Percentiles rank a stretch among this genome's conserved stretches.
These are phyloP conservation scores for Candida ovalis DNA, from an alignment of 805 yeast genomes.

Conservation along the genomic window DNA sequence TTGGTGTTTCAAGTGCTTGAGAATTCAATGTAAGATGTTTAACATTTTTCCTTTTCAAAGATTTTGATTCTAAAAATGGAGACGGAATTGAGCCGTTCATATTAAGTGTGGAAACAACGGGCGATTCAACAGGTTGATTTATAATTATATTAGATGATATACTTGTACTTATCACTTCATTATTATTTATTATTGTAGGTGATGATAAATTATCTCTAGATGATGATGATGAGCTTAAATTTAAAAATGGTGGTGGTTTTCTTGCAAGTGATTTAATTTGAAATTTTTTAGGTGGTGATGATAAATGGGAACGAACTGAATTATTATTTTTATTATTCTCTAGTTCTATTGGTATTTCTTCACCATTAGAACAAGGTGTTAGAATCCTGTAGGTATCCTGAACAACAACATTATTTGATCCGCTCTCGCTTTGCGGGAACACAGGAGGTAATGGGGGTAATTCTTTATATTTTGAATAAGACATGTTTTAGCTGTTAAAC, in stretches of 20 bases:
- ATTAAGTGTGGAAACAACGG: slow-evolving; percentile 4
- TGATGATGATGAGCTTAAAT: background rate
- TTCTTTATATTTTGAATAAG: slow-evolving; percentile 12
- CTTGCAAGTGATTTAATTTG: slow-evolving; percentile 1
- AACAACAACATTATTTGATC: too few relatives aligned
- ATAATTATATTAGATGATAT: slow-evolving; percentile 2
- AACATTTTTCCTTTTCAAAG: slow-evolving; percentile 54
- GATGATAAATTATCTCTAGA: background rate
- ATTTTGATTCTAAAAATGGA: slow-evolving; percentile 28
- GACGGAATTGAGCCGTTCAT: slow-evolving; percentile 12
- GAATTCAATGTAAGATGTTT: slow-evolving; percentile 48
- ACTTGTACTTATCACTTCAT: background rate
- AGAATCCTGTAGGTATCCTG: background rate
- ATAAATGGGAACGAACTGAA: background rate
- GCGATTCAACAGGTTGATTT: slow-evolving; percentile 2
- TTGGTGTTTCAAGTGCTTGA: background rate
- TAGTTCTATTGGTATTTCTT: background rate
- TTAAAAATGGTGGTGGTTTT: slow-evolving; percentile 14
- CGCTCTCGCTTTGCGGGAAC: background rate
- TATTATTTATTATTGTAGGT: background rate
- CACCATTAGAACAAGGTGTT: background rate
- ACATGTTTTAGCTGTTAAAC: too few relatives aligned
- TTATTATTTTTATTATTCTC: too few relatives aligned
- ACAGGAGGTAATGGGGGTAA: slow-evolving; percentile 21
- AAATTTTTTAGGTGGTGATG: background rate